Base-by-base conservation (phyloP, 768 basidiomycete genomes). In the Boletus huronensis region DNA sequence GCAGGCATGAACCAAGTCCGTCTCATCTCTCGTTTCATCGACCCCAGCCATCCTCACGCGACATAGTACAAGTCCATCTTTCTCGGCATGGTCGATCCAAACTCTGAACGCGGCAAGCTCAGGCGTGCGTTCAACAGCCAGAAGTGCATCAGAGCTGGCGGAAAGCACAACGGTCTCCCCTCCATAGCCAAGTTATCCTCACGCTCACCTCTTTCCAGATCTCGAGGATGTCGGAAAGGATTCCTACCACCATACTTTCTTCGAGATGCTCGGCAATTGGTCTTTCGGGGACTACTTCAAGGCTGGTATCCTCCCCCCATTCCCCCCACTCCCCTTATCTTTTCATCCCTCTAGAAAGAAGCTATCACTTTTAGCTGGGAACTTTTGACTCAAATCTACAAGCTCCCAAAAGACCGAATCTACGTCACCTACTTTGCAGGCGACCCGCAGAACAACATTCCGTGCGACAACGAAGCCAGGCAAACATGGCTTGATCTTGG, bases 211-310 rank as follows among this genome's bases (percentile, higher is more conserved):
- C 23, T 14, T 38, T 13, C 9, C 28, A 98, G 97, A 99, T 73
- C 80, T 99, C 54, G 97, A 99, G 69, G 97, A 99, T 73, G 97
- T 99, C 54, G 97, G 97, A 36, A 96, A 94, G 73, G 97, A 98
- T 69, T 95, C 93, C 2, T 98, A 98, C 71, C 96, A 98, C 66
- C 90, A 96, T 67, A 97, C 93, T 2, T 95, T 96, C 75, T 99
- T 99, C 66, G 97, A 99, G 75, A 99, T 99, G 97, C 75, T 99
- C 58, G 97, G 97, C 36, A 99, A 99, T 72, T 99, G 97, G 97
- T 98, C 95, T 5, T 99, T 98, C 62, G 97, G 97, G 0, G 95
- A 99, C 72, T 99, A 99, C 77, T 99, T 99, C 85, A 99, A 99
- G 84, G 95, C 84, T 48, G 42, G 70, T 63, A 29, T 35, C 36